A percentile compares a stretch with the other conserved stretches of the same genome.
Conservation (phyloP, 1,284 basidiomycete genomes). For the Schizophyllum amplum region DNA sequence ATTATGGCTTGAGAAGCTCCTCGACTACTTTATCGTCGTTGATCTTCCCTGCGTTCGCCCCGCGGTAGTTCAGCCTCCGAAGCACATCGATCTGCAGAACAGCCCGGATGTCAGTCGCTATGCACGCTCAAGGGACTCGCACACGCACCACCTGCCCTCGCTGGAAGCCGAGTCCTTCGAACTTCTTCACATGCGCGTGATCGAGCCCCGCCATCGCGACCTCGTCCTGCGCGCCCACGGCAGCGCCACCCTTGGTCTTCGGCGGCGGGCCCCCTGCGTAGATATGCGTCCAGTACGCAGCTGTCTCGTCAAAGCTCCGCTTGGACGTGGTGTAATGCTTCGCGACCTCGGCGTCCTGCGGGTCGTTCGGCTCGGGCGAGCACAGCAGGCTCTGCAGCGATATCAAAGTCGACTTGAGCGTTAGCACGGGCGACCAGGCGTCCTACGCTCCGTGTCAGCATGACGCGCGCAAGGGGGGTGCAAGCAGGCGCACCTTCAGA, state of each 20-base stretch:
- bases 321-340: conserved; percentile 93
- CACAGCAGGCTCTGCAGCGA: conserved; percentile 94
- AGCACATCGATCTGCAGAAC: conserved; percentile 71
- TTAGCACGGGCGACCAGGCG: conserved; percentile 90
- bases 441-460: conserved; percentile 43
- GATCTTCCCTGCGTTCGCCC: conserved; percentile 42
- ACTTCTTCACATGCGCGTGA: conserved; percentile 65
- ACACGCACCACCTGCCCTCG: conserved; percentile 66
- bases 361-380: conserved; percentile 94
- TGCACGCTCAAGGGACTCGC: background rate
- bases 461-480: conserved; percentile 18
- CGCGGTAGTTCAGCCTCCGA: conserved; percentile 87
- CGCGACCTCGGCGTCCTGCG: conserved; percentile 97
- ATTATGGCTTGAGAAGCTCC: conserved; percentile 35
- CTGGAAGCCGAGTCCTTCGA: conserved; percentile 68
- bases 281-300: conserved; percentile 88
- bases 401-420: conserved; percentile 94
- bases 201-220: conserved; percentile 72
- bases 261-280: conserved; percentile 70
- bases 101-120: background rate
- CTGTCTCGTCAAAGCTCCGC: conserved; percentile 85
- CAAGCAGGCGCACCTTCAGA: conserved; percentile 25
- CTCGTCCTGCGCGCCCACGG: conserved; percentile 49
- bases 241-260: conserved; percentile 19
- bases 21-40: conserved; percentile 41